A percentile compares a stretch with the other conserved stretches of the same genome.
These are phyloP conservation scores for Dissophora ornata DNA, from an alignment of 192 early-diverging fungal genomes.

Conservation along the genomic window DNA sequence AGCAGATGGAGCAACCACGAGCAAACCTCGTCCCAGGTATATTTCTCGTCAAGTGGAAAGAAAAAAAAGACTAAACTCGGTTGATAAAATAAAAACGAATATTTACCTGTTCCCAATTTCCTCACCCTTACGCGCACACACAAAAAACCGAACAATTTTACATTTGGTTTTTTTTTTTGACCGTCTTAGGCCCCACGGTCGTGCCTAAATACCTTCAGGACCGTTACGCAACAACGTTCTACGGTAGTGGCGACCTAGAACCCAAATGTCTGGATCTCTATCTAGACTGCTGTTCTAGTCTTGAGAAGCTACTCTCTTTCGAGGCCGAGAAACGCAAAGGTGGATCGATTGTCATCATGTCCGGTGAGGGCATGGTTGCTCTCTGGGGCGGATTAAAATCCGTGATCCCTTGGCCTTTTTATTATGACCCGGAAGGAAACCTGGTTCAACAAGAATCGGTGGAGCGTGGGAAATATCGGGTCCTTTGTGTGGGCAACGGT, in stretches of 20 bases:
- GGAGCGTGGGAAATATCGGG: slow-evolving; percentile 8
- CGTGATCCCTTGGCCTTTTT: slow-evolving; percentile 41
- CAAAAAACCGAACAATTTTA: no score
- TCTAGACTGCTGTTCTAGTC: slow-evolving; percentile 14
- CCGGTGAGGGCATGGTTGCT: slow-evolving; percentile 42
- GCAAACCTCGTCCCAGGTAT: slow-evolving; percentile 41
- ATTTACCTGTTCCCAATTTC: no score
- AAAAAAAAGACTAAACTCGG: no score
- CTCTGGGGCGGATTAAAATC: slow-evolving; percentile 50
- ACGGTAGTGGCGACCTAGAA: slow-evolving; percentile 46
- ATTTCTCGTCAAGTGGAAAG: neutral
- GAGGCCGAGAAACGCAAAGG: slow-evolving; percentile 2
- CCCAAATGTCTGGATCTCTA: slow-evolving; percentile 19
- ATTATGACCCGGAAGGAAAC: neutral
- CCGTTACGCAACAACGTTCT: slow-evolving; percentile 23
- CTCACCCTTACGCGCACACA: no score
- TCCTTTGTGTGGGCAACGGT: slow-evolving; percentile 40
- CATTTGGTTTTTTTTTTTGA: slow-evolving; percentile 8
- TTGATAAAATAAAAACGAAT: no score
- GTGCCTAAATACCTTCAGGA: slow-evolving; percentile 27
- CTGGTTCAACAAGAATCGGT: neutral
- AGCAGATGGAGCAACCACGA: slow-evolving; percentile 10
- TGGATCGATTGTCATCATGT: slow-evolving; percentile 40
- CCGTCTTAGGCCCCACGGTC: slow-evolving; percentile 30
- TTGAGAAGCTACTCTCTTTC: slow-evolving; percentile 13